Conservation (phyloP, 202 grass and related monocot species). For the Schoenoplectus tabernaemontani region DNA sequence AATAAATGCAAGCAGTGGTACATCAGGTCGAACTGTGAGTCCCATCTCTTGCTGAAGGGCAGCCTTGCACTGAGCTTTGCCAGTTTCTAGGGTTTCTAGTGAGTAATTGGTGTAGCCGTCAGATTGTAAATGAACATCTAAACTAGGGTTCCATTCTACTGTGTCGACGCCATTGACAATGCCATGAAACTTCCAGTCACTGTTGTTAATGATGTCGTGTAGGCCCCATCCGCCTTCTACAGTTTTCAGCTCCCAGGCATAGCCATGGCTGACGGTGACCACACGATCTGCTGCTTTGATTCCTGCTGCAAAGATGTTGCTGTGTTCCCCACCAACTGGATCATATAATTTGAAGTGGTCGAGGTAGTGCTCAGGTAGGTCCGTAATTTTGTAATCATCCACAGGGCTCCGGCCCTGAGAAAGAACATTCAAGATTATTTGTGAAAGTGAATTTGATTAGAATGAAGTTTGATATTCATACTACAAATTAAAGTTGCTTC, state of each 20-base stretch:
- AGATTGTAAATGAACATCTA: conserved; percentile 54
- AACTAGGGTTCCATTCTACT: conserved; percentile 56
- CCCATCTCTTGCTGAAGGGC: conserved; percentile 70
- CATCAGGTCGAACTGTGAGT: conserved; percentile 41
- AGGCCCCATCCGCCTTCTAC: conserved; percentile 78
- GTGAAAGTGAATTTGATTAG: neutral
- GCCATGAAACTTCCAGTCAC: conserved; percentile 67
- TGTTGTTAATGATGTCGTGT: conserved; percentile 68
- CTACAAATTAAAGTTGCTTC: neutral
- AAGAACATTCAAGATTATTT: neutral
- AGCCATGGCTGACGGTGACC: conserved; percentile 72
- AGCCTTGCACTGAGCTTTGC: conserved; percentile 67
- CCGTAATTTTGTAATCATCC: conserved; percentile 38
- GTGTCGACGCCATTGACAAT: conserved; percentile 79
- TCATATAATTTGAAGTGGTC: conserved; percentile 57
- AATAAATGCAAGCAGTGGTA: conserved; percentile 72
- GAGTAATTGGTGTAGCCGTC: conserved; percentile 83
- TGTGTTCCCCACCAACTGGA: conserved; percentile 50
- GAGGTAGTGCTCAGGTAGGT: conserved; percentile 66
- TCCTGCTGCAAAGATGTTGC: conserved; percentile 74
- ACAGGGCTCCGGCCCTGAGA: conserved; percentile 61
- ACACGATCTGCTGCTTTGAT: conserved; percentile 67
- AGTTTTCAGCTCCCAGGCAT: conserved; percentile 85
- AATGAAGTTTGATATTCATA: conserved; percentile 3
- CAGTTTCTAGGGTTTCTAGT: conserved; percentile 48